These are phyloP conservation scores for Handroanthus guayacan DNA, from an alignment of 257 asterid genomes.

Conservation along the genomic window DNA sequence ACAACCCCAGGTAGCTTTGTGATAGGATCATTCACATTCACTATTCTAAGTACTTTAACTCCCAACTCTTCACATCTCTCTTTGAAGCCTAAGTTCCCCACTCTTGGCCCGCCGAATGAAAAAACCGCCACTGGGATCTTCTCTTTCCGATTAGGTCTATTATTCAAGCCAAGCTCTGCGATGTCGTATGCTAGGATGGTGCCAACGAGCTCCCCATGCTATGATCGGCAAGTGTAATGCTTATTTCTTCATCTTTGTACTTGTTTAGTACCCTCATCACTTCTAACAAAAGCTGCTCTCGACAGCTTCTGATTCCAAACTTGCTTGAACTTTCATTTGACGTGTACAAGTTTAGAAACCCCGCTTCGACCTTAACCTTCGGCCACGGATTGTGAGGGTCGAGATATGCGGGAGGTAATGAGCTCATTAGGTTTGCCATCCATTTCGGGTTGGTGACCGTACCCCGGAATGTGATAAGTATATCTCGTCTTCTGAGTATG, in stretches of 20 bases:
- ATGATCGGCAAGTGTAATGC: conserved; percentile 68
- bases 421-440: conserved; percentile 70
- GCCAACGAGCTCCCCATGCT: conserved; percentile 86
- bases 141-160: conserved; percentile 12
- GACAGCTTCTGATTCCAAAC: conserved; percentile 67
- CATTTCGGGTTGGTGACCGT: conserved; percentile 65
- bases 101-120: conserved; percentile 80
- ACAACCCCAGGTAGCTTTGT: conserved; percentile 74
- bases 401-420: conserved; percentile 57
- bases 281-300: conserved; percentile 72
- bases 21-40: conserved; percentile 69
- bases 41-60: conserved; percentile 61
- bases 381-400: conserved; percentile 58
- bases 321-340: conserved; percentile 42
- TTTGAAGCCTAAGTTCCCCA: conserved; percentile 68
- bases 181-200: conserved; percentile 58
- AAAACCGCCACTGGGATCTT: conserved; percentile 59
- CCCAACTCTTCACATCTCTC: conserved; percentile 73
- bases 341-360: conserved; percentile 68
- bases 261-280: conserved; percentile 52
- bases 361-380: conserved; percentile 65
- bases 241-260: conserved; percentile 51
- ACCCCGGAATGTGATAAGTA: conserved; percentile 65
- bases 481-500: conserved; percentile 61
- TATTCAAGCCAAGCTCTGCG: conserved; percentile 67